A percentile compares a stretch with the other conserved stretches of the same genome.
Evolutionary conservation across 257 asterid genomes (phyloP).

Genomic region (Scutellaria galericulata): DNA sequence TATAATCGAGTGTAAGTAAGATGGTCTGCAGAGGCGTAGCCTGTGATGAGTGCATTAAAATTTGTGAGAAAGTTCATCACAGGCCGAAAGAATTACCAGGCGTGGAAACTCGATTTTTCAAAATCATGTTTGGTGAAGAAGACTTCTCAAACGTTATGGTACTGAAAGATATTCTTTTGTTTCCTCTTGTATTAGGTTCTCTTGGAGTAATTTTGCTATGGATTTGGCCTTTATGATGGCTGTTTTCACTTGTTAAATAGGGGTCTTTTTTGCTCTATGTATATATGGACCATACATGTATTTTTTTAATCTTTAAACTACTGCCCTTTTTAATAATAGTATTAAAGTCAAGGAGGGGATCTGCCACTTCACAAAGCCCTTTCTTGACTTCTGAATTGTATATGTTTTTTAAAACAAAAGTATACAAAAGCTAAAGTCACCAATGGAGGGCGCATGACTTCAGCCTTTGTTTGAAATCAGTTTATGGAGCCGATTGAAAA

Average conservation of each 20-base stretch:
- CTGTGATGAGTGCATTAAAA: conserved; percentile 4
- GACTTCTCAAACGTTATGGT: conserved; percentile 37
- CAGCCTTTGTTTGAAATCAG: too few relatives aligned
- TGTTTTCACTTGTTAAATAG: neutral
- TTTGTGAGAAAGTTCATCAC: conserved; percentile 19
- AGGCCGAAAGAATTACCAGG: conserved; percentile 13
- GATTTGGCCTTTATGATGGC: neutral
- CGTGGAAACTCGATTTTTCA: conserved; percentile 34
- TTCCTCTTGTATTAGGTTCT: neutral
- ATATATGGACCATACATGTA: neutral
- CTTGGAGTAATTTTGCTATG: neutral
- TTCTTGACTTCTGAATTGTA: too few relatives aligned
- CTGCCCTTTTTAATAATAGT: neutral
- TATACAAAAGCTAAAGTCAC: too few relatives aligned
- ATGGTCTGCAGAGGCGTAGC: conserved; percentile 13
- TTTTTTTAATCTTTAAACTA: neutral
- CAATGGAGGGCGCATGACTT: too few relatives aligned
- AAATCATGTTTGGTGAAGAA: conserved; percentile 30
- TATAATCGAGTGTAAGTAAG: neutral
- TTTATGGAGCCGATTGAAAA: too few relatives aligned
- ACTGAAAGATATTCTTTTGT: neutral
- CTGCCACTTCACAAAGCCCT: too few relatives aligned
- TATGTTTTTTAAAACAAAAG: too few relatives aligned
- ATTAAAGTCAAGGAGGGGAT: neutral
- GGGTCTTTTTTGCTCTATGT: neutral